Percentiles rank a stretch among this genome's conserved stretches.
Conservation (phyloP, 2,329 filamentous ascomycete genomes). For the Chaetomium strumarium region DNA sequence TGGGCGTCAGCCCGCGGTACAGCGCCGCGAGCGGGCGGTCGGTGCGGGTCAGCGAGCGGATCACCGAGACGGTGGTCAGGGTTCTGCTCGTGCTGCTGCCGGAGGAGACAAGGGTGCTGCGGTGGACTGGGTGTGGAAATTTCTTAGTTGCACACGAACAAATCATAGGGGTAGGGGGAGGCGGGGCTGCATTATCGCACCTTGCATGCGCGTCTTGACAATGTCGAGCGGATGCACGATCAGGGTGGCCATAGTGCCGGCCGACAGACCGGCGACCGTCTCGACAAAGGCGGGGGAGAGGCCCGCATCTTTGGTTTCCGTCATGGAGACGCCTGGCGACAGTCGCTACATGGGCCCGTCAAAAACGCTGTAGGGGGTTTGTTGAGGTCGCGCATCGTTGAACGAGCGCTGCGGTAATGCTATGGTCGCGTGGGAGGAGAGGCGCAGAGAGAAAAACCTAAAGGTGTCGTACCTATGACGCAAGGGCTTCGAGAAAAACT, state of each 20-base stretch:
- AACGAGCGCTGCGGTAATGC: not conserved
- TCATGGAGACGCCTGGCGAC: constrained; percentile 36
- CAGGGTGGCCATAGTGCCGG: constrained; percentile 79
- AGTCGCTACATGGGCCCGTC: constrained; percentile 20
- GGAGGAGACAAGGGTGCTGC: constrained; percentile 35
- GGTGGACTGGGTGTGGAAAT: constrained; percentile 42
- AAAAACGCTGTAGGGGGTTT: not conserved
- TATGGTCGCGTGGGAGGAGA: not conserved
- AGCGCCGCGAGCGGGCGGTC: constrained; percentile 61
- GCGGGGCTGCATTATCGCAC: constrained; percentile 44
- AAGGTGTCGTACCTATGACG: too few relatives aligned
- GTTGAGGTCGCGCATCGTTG: constrained; percentile 3
- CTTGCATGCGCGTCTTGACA: constrained; percentile 92
- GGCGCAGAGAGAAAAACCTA: too few relatives aligned
- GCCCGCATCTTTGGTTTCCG: constrained; percentile 47
- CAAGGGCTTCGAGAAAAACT: constrained; percentile 12
- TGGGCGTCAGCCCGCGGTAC: constrained; percentile 85
- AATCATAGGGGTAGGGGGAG: not conserved
- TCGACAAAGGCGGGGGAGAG: constrained; percentile 76
- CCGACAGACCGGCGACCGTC: constrained; percentile 81
- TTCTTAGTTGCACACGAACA: not conserved
- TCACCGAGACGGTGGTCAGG: constrained; percentile 46
- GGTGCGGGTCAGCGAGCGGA: constrained; percentile 42
- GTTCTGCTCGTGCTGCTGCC: constrained; percentile 33
- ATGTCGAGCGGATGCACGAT: constrained; percentile 90